Evolutionary conservation across 495 filamentous ascomycete genomes (phyloP).

Genomic region (Jackrogersella minutella): DNA sequence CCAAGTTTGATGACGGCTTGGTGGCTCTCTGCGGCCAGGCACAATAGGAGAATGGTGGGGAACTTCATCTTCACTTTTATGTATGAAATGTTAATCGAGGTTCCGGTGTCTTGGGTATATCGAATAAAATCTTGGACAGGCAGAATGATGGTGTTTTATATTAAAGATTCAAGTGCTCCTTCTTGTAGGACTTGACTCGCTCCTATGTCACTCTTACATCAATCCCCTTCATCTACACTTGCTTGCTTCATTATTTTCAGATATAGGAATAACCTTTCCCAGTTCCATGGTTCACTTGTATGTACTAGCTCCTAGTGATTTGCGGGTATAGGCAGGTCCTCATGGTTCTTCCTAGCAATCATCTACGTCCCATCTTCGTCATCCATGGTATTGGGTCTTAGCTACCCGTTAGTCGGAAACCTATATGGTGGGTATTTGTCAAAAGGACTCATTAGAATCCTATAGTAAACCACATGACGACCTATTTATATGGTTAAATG

Average conservation of each 20-base stretch:
- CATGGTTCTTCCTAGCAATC: slow-evolving; percentile 2
- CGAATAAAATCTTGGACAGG: neutral
- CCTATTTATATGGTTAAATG: neutral
- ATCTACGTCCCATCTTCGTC: neutral
- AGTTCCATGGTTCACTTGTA: neutral
- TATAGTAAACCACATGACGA: neutral
- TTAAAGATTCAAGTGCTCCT: neutral
- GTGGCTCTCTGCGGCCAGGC: neutral
- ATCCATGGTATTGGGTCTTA: slow-evolving; percentile 1
- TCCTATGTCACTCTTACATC: neutral
- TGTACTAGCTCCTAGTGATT: neutral
- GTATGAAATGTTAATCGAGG: neutral
- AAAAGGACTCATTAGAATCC: neutral
- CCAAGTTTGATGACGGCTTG: neutral
- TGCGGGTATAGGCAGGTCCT: neutral
- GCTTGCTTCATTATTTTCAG: neutral
- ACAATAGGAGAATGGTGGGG: neutral
- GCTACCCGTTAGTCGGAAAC: neutral
- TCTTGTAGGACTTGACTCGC: neutral
- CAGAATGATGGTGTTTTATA: neutral
- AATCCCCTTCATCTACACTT: neutral
- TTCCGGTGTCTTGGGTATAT: neutral
- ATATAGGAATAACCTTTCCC: neutral
- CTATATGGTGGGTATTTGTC: neutral
- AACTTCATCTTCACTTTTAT: neutral